phyloP scores from a whole-genome alignment of 169 alveolate genomes.

The Plasmodium vinckei region DNA sequence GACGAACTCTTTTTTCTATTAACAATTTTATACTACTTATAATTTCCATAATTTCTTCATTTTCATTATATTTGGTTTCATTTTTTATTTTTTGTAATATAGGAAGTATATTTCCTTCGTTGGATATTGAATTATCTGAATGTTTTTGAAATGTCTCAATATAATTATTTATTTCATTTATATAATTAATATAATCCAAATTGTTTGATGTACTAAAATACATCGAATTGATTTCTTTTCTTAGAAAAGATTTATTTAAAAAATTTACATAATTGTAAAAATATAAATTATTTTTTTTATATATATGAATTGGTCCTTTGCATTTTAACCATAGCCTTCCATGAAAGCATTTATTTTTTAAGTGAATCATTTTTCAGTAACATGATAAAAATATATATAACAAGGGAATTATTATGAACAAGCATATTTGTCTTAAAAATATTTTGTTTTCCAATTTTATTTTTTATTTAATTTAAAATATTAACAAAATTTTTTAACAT shows the following conservation, averaged over 20 bases:
- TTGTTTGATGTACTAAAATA: constrained; percentile 45
- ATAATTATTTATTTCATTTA: constrained; percentile 58
- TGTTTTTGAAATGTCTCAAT: constrained; percentile 50
- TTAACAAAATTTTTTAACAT: background rate
- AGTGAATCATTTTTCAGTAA: constrained; percentile 51
- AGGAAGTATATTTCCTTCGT: constrained; percentile 42
- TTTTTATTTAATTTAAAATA: background rate
- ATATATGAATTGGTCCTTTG: constrained; percentile 20
- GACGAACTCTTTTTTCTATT: constrained; percentile 84
- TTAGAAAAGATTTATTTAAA: constrained; percentile 34
- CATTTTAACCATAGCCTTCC: constrained; percentile 17
- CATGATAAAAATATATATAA: constrained; percentile 9
- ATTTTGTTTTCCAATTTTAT: background rate
- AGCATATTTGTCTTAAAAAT: background rate
- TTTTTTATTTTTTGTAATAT: constrained; percentile 69
- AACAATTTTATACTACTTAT: constrained; percentile 83
- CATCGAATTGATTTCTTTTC: constrained; percentile 3
- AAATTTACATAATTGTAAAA: constrained; percentile 38
- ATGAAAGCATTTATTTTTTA: constrained; percentile 39
- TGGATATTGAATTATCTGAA: constrained; percentile 15
- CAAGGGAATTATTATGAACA: background rate
- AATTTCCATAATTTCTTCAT: constrained; percentile 77
- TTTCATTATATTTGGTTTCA: constrained; percentile 52
- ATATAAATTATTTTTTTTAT: constrained; percentile 31
- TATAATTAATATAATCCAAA: constrained; percentile 52